Base-by-base conservation (phyloP, 2,329 filamentous ascomycete genomes). In the Pleomassaria siparia region DNA sequence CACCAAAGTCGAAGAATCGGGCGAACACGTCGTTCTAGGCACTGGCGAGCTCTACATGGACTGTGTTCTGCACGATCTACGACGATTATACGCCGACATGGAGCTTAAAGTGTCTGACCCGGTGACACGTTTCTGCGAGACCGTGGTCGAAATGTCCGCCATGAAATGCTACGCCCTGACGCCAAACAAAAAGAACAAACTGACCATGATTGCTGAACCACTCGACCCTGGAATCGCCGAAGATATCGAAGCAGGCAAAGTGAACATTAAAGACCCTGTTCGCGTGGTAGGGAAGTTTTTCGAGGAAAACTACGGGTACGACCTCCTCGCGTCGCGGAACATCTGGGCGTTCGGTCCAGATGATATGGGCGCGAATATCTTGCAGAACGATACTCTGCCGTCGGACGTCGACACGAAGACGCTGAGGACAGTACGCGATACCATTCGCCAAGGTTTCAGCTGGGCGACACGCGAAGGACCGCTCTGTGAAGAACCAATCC, bases 11-110 rank as follows among this genome's bases (percentile, higher is more conserved):
- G 94, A 99, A 70, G 94, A 99, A 73, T 96, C 91, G 1, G 94
- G 94, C 42, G 94, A 99, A 72, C 94, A 99, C 67, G 87, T 99
- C 56, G 81, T 99, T 39, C 82, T 99, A 4, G 94, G 94, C 20
- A 99, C 94, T 0, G 94, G 94, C 50, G 94, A 99, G 71, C 79
- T 99, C n/a, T 99, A 99, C 76, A 97, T 99, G 91, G 94, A 99
- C 70, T 99, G 94, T 63, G 92, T 99, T 3, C 80, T 99, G 37
- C 94, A 99, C 70, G 94, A 99, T 67, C 80, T 99, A 39, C 87
- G 94, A 44, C 83, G 86, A 32, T 74, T 97, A n/a, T 99, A 96
- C 67, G 91, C 94, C 12, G 92, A 97, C 63, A 99, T 99, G 94
- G 94, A 99, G 70, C 88, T 99, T 74, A 97, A 97, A 74, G 90